These are phyloP conservation scores for Penicillium sp. DNA, from an alignment of 2,329 filamentous ascomycete genomes.

Conservation along the genomic window DNA sequence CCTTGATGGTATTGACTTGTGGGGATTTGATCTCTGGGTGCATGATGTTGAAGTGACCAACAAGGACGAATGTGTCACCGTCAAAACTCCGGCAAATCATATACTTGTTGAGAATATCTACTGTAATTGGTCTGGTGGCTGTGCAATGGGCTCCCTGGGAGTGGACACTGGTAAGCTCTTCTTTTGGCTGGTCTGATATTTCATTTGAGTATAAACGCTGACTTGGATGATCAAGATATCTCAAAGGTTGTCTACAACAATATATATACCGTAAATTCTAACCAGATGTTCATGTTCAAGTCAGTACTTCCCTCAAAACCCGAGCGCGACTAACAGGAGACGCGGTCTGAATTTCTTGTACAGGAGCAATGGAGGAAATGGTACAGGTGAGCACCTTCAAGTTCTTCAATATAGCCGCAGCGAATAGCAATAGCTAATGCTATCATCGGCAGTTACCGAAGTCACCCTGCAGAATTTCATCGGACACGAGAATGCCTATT, in stretches of 20 bases:
- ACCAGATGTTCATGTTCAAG: constrained; percentile 67
- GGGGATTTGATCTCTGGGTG: constrained; percentile 28
- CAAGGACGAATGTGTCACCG: constrained; percentile 27
- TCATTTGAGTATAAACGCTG: background rate
- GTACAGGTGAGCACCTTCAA: background rate
- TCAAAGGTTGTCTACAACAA: constrained; percentile 58
- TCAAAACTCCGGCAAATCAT: constrained; percentile 53
- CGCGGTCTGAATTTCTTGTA: background rate
- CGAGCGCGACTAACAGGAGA: background rate
- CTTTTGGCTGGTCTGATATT: no score
- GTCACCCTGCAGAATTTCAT: constrained; percentile 60
- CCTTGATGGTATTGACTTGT: constrained; percentile 39
- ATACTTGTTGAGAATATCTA: constrained; percentile 62
- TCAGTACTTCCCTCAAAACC: constrained; percentile 57
- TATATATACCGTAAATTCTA: constrained; percentile 60
- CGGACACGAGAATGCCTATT: constrained; percentile 61
- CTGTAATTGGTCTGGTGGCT: constrained; percentile 64
- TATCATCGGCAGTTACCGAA: constrained; percentile 44
- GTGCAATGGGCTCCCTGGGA: constrained; percentile 60
- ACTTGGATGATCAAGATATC: constrained; percentile 39
- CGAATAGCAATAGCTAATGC: background rate
- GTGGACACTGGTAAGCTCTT: constrained; percentile 42
- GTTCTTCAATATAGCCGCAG: background rate
- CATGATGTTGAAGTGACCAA: constrained; percentile 28
- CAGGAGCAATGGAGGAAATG: constrained; percentile 5